Evolutionary conservation across 2,329 filamentous ascomycete species (phyloP).

Genomic region (Akanthomyces muscarius): DNA sequence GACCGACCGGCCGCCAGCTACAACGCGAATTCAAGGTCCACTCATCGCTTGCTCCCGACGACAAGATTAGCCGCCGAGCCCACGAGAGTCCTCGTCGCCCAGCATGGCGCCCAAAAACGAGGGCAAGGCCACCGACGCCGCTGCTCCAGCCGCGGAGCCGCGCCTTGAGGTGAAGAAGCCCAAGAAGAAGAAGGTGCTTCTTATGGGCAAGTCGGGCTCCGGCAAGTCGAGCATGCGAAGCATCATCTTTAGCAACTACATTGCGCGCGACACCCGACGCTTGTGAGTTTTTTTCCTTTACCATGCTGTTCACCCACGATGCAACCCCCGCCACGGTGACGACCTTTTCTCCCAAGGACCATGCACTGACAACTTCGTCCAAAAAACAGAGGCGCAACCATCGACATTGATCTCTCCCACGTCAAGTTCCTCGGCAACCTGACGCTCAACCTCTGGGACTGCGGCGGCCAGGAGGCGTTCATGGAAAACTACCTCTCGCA

Average conservation of each 20-base stretch:
- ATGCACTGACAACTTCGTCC: neutral
- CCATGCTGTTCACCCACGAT: no score
- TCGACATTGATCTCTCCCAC: conserved; percentile 97
- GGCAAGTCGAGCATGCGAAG: conserved; percentile 98
- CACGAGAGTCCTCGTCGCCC: neutral
- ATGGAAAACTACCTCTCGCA: conserved; percentile 98
- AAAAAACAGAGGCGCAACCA: conserved; percentile 70
- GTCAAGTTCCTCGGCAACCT: conserved; percentile 98
- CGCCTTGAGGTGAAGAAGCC: conserved; percentile 58
- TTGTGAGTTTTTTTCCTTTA: conserved; percentile 45
- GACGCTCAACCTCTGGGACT: conserved; percentile 97
- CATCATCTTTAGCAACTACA: conserved; percentile 99
- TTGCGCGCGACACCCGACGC: conserved; percentile 88
- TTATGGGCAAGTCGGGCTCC: conserved; percentile 95
- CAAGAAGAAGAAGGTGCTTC: conserved; percentile 81
- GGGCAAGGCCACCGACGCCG: conserved; percentile 27
- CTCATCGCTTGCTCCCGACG: no score
- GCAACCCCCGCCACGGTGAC: no score
- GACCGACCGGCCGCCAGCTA: no score
- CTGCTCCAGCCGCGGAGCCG: conserved; percentile 31
- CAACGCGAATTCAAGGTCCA: no score
- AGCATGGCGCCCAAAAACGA: conserved; percentile 34
- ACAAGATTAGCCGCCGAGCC: no score
- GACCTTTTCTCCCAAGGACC: no score
- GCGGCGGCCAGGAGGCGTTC: conserved; percentile 96